These are phyloP conservation scores for Ustilago curta DNA, from an alignment of 1,284 basidiomycete genomes.

Conservation along the genomic window DNA sequence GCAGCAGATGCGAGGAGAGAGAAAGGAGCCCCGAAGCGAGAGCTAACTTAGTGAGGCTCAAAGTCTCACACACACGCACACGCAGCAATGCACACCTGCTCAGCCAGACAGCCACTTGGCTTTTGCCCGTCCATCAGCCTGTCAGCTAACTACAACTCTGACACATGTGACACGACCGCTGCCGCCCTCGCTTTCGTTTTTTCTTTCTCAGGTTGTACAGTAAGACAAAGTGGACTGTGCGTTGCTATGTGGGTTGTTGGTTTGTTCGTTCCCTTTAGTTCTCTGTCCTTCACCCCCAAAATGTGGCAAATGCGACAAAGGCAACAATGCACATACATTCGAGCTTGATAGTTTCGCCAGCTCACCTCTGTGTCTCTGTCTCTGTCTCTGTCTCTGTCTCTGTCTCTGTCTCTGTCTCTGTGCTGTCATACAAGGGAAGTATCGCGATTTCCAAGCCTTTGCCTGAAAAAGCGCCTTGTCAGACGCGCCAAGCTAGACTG, in stretches of 20 bases:
- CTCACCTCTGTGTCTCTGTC: not conserved
- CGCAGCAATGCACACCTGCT: not conserved
- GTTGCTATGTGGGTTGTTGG: not conserved
- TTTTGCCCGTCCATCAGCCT: not conserved
- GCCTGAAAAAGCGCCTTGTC: not conserved
- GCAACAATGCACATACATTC: not conserved
- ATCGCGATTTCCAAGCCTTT: too few relatives aligned
- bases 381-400: not conserved
- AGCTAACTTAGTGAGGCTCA: not conserved
- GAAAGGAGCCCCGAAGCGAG: not conserved
- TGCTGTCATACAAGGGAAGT: not conserved
- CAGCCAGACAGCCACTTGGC: not conserved
- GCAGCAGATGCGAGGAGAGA: not conserved
- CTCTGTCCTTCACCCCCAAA: not conserved
- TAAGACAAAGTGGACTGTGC: not conserved
- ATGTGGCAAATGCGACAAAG: not conserved
- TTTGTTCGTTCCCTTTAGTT: not conserved
- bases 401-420: constrained; percentile 1
- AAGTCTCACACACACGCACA: constrained; percentile 1
- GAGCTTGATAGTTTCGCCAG: too few relatives aligned
- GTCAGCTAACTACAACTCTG: constrained; percentile 1
- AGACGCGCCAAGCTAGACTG: constrained; percentile 1
- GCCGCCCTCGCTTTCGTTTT: not conserved
- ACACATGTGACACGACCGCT: not conserved
- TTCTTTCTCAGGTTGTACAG: not conserved